These are phyloP conservation scores for Colletotrichum sp. DNA, from an alignment of 2,329 filamentous ascomycete species.

Conservation along the genomic window DNA sequence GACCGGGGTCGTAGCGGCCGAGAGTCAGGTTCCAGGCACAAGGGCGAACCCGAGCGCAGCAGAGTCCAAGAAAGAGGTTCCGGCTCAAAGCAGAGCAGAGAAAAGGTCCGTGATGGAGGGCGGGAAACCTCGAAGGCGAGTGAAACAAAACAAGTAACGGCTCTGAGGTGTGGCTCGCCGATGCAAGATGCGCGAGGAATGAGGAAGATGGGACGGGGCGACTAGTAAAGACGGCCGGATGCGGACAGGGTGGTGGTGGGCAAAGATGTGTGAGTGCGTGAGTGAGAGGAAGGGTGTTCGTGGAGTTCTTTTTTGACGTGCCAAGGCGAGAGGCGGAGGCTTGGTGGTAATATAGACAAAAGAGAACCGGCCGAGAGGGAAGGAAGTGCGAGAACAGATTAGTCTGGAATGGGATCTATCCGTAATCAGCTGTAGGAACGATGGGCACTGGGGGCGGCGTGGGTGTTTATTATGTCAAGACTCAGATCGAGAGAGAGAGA, in stretches of 20 bases:
- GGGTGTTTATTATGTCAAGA: background rate
- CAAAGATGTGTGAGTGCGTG: background rate
- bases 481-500: background rate
- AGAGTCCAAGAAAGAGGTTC: background rate
- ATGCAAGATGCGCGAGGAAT: background rate
- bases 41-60: background rate
- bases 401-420: background rate
- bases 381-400: background rate
- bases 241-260: background rate
- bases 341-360: background rate
- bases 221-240: background rate
- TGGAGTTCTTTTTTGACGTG: slow-evolving; percentile 2
- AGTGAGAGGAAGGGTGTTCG: background rate
- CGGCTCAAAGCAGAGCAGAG: background rate
- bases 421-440: background rate
- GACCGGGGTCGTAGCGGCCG: background rate
- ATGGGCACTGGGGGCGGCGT: background rate
- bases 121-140: slow-evolving; percentile 7
- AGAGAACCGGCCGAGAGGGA: background rate
- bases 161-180: background rate
- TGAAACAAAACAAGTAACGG: slow-evolving; percentile 22
- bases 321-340: slow-evolving; percentile 5
- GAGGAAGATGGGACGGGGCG: slow-evolving; percentile 3
- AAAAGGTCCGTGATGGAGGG: background rate
- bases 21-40: background rate